phyloP scores from a whole-genome alignment of 1,139 yeast species.

The Candida sp. region DNA sequence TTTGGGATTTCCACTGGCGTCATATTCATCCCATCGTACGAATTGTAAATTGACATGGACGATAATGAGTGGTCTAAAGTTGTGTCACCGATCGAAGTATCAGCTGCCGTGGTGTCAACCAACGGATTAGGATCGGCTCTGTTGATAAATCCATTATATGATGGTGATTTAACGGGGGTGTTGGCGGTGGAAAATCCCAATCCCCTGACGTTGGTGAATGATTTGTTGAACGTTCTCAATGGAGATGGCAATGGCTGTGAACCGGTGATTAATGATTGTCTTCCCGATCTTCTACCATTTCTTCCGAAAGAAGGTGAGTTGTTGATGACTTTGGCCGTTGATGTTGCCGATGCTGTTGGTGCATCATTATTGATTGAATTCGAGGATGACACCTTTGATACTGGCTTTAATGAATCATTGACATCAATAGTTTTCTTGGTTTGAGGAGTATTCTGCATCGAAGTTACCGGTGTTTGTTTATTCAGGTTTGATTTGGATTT shows the following conservation, averaged over 20 bases:
- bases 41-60: constrained; percentile 37
- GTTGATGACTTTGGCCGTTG: constrained; percentile 7
- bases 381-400: background rate
- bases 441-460: constrained; percentile 9
- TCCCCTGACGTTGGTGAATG: constrained; percentile 36
- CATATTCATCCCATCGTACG: constrained; percentile 14
- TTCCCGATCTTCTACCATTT: constrained; percentile 57
- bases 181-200: constrained; percentile 39
- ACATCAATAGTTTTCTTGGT: constrained; percentile 3
- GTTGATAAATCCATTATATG: constrained; percentile 9
- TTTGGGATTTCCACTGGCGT: constrained; percentile 21
- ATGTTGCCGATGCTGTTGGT: background rate
- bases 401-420: constrained; percentile 1
- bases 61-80: constrained; percentile 38
- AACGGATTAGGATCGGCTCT: constrained; percentile 1
- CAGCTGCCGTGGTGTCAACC: background rate
- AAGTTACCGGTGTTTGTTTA: constrained; percentile 15
- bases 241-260: constrained; percentile 87
- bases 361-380: constrained; percentile 2
- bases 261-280: constrained; percentile 71
- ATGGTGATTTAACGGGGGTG: constrained; percentile 33
- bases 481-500: constrained; percentile 19
- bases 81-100: constrained; percentile 8
- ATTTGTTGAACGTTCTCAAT: constrained; percentile 44
- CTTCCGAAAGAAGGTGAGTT: constrained; percentile 40